Conservation (phyloP, 2,329 filamentous ascomycete species). For the Calonectria crousiana region DNA sequence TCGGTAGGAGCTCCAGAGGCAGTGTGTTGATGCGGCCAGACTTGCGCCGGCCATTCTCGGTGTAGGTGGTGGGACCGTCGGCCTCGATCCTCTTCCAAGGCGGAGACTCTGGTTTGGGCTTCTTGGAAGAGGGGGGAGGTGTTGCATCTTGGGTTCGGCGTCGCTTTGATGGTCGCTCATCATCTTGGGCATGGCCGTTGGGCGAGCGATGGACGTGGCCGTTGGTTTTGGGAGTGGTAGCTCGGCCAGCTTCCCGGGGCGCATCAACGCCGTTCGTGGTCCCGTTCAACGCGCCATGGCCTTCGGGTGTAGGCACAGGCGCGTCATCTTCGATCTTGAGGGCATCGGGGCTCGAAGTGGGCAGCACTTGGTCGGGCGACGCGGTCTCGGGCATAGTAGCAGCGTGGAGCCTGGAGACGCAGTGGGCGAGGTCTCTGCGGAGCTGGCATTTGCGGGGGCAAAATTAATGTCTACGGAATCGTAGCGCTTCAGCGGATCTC, state of each 20-base stretch:
- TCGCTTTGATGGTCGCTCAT: slow-evolving; percentile 72
- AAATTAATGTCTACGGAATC: slow-evolving; percentile 69
- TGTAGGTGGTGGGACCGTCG: slow-evolving; percentile 89
- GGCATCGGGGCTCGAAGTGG: slow-evolving; percentile 46
- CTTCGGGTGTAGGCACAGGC: slow-evolving; percentile 30
- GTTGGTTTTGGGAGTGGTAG: slow-evolving; percentile 42
- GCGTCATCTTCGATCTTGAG: slow-evolving; percentile 42
- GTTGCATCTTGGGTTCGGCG: slow-evolving; percentile 68
- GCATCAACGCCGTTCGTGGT: slow-evolving; percentile 24
- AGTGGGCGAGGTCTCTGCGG: slow-evolving; percentile 65
- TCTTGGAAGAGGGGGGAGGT: slow-evolving; percentile 59
- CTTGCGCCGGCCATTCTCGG: slow-evolving; percentile 77
- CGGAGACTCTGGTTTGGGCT: slow-evolving; percentile 73
- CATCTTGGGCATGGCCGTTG: slow-evolving; percentile 52
- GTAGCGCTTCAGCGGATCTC: slow-evolving; percentile 58
- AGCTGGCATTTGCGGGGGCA: slow-evolving; percentile 68
- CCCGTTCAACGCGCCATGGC: slow-evolving; percentile 35
- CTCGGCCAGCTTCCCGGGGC: slow-evolving; percentile 36
- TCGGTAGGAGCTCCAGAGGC: slow-evolving; percentile 65
- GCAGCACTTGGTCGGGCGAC: slow-evolving; percentile 61
- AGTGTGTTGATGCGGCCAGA: slow-evolving; percentile 73
- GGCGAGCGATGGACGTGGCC: slow-evolving; percentile 53
- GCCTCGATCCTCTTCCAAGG: slow-evolving; percentile 92
- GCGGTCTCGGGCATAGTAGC: slow-evolving; percentile 72
- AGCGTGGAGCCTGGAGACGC: slow-evolving; percentile 57